Conservation (phyloP, 768 basidiomycete genomes). For the Imleria badia region DNA sequence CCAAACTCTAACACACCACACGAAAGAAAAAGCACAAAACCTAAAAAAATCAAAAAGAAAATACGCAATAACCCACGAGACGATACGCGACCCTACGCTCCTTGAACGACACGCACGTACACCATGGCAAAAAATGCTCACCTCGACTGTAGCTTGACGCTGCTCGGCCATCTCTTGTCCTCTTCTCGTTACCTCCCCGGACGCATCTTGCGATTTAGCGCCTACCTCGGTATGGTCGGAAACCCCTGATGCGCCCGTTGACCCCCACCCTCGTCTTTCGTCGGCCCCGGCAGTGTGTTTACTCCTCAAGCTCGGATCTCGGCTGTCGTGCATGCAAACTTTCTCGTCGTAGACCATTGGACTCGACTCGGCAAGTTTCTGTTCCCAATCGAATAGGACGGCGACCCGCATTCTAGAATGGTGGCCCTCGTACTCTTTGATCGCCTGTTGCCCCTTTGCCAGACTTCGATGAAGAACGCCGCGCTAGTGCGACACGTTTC, state of each 20-base stretch:
- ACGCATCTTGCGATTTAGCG: constrained; percentile 3
- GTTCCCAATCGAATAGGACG: background rate
- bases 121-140: background rate
- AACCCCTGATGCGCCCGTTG: constrained; percentile 4
- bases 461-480: background rate
- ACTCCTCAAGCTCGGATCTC: background rate
- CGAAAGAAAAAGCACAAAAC: background rate
- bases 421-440: background rate
- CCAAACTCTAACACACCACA: background rate
- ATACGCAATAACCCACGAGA: background rate
- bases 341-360: background rate
- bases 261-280: background rate
- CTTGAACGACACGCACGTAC: background rate
- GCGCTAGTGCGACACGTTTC: background rate
- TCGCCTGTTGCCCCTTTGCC: background rate
- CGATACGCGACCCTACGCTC: background rate
- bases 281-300: background rate
- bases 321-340: background rate
- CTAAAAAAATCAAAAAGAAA: constrained; percentile 3
- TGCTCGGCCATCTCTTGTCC: background rate
- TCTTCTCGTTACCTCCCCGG: background rate
- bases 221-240: constrained; percentile 7
- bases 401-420: background rate
- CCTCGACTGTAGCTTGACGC: background rate
- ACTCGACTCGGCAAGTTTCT: background rate